Percentiles rank a stretch among this genome's conserved stretches.
phyloP scores from a whole-genome alignment of 371 early-diverging fungal genomes.

The Mucor plumbeus region DNA sequence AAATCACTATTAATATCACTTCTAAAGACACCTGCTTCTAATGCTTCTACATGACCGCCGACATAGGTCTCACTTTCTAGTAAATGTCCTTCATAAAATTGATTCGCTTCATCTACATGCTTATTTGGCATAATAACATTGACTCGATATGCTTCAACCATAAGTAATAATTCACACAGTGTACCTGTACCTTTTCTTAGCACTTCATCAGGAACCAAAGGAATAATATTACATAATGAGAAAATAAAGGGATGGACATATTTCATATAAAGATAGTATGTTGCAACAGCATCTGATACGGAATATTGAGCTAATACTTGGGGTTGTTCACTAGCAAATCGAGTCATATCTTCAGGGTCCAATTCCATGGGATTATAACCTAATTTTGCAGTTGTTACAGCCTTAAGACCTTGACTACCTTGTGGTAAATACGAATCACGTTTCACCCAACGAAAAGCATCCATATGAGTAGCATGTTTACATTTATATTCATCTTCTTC shows the following conservation, averaged over 20 bases:
- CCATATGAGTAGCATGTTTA: slow-evolving; percentile 96
- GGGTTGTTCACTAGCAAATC: slow-evolving; percentile 93
- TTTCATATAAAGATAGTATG: slow-evolving; percentile 99
- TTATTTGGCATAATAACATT: slow-evolving; percentile 98
- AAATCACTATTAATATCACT: slow-evolving; percentile 96
- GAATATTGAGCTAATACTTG: slow-evolving; percentile 98
- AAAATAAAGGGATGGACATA: slow-evolving; percentile 99
- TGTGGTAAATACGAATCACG: slow-evolving; percentile 99
- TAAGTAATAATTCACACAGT: slow-evolving; percentile 97
- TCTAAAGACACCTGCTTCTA: slow-evolving; percentile 98
- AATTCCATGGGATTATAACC: slow-evolving; percentile 99
- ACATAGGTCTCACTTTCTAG: slow-evolving; percentile 98
- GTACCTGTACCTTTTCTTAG: slow-evolving; percentile 98
- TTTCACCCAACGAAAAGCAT: slow-evolving; percentile 99
- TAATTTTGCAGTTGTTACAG: slow-evolving; percentile 96
- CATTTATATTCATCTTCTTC: slow-evolving; percentile 88
- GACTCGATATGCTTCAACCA: slow-evolving; percentile 96
- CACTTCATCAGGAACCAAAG: slow-evolving; percentile 96
- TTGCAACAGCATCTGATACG: slow-evolving; percentile 99
- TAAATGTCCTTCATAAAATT: slow-evolving; percentile 91
- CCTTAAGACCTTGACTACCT: slow-evolving; percentile 97
- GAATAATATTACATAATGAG: slow-evolving; percentile 99
- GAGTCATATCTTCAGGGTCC: slow-evolving; percentile 99
- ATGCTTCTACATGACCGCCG: slow-evolving; percentile 99
- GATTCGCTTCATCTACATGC: slow-evolving; percentile 75